Conservation (phyloP, 306 rosid genomes). For the Rosa persica region DNA sequence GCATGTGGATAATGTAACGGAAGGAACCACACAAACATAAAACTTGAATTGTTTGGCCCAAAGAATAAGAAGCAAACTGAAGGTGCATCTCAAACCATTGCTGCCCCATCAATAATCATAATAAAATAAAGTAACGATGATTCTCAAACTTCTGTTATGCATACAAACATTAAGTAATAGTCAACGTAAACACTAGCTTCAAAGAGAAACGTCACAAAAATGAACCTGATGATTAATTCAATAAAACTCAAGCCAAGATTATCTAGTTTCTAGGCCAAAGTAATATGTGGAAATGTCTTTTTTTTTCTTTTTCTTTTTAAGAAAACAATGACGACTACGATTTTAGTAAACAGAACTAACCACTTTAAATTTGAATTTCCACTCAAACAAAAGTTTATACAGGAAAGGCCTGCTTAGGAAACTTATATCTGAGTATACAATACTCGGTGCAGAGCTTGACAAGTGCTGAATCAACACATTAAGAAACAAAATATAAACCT, state of each 20-base stretch:
- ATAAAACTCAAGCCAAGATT: not conserved
- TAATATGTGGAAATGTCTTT: not conserved
- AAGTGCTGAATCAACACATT: not conserved
- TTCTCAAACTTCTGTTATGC: not conserved
- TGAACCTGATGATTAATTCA: slow-evolving; percentile 1
- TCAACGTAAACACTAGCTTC: not conserved
- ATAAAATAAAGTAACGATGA: not conserved
- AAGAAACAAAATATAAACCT: not conserved
- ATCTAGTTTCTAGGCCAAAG: not conserved
- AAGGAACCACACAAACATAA: not conserved
- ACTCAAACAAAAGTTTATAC: not conserved
- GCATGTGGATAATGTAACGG: not conserved
- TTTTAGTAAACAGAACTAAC: not conserved
- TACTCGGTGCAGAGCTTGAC: not conserved
- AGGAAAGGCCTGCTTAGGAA: not conserved
- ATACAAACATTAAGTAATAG: not conserved
- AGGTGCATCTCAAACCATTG: not conserved
- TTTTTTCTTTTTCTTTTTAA: not conserved
- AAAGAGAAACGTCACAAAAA: not conserved
- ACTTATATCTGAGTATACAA: too few species aligned
- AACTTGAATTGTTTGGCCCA: not conserved
- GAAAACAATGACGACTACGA: not conserved
- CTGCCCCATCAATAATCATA: not conserved
- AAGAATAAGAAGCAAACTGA: not conserved
- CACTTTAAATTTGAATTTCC: not conserved